phyloP scores from a whole-genome alignment of 2,329 filamentous ascomycete genomes.

The Colletotrichum liriopes region DNA sequence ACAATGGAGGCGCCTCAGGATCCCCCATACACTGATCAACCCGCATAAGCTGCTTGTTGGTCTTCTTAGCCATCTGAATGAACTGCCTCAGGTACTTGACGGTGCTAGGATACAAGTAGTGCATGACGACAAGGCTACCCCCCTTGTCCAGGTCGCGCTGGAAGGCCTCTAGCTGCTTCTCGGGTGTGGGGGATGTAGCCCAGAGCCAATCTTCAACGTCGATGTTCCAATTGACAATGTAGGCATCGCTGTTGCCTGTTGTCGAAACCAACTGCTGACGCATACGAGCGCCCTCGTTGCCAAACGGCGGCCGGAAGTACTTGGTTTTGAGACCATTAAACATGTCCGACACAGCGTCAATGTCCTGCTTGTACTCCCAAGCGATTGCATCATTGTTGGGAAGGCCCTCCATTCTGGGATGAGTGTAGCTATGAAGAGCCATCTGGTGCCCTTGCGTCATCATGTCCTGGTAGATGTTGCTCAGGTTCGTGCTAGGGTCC shows the following conservation, averaged over 20 bases:
- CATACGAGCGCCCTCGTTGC: conserved; percentile 77
- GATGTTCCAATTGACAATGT: conserved; percentile 78
- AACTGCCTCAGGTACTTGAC: conserved; percentile 77
- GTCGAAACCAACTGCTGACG: conserved; percentile 73
- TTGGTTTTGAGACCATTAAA: conserved; percentile 52
- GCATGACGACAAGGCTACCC: conserved; percentile 77
- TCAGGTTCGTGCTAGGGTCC: conserved; percentile 73
- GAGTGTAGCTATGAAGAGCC: conserved; percentile 78
- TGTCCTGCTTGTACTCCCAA: conserved; percentile 74
- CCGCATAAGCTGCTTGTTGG: conserved; percentile 70
- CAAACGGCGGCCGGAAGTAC: conserved; percentile 81
- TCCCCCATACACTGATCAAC: conserved; percentile 57
- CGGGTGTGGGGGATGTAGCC: conserved; percentile 72
- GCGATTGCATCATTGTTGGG: conserved; percentile 68
- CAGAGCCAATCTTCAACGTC: conserved; percentile 82
- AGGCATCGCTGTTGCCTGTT: conserved; percentile 64
- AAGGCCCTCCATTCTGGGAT: conserved; percentile 76
- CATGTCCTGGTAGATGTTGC: conserved; percentile 77
- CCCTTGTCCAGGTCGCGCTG: conserved; percentile 74
- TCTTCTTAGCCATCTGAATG: conserved; percentile 75
- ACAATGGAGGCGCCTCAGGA: conserved; percentile 52
- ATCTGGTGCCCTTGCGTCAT: conserved; percentile 75
- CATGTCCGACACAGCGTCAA: conserved; percentile 61
- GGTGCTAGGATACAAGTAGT: conserved; percentile 77
- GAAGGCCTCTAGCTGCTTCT: conserved; percentile 79